phyloP scores from a whole-genome alignment of 345 rosid species.

The Hevea brasiliensis region DNA sequence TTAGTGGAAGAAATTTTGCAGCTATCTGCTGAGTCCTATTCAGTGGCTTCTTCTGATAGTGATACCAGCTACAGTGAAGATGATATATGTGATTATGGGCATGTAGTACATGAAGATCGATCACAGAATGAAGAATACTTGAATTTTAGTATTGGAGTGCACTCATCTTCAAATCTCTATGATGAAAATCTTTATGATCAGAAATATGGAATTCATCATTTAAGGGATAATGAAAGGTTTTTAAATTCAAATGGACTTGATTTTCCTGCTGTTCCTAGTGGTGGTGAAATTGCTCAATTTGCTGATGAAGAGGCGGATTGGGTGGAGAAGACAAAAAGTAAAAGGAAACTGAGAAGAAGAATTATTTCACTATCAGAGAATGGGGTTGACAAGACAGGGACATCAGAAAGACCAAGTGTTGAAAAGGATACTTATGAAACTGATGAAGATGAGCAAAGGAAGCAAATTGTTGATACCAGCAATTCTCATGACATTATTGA shows the following conservation, averaged over 20 bases:
- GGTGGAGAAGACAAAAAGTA: constrained; percentile 51
- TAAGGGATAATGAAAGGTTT: constrained; percentile 36
- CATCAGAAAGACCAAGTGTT: constrained; percentile 40
- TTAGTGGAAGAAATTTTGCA: constrained; percentile 93
- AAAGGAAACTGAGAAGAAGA: constrained; percentile 59
- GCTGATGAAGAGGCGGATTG: constrained; percentile 44
- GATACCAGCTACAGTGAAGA: constrained; percentile 76
- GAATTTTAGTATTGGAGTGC: constrained; percentile 23
- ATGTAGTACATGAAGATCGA: constrained; percentile 40
- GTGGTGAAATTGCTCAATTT: constrained; percentile 39
- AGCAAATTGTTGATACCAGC: constrained; percentile 9
- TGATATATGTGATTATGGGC: constrained; percentile 48
- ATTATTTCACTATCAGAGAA: constrained; percentile 45
- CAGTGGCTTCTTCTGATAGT: constrained; percentile 78
- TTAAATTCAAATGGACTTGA: constrained; percentile 33
- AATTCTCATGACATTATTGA: constrained; percentile 24
- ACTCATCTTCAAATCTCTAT: constrained; percentile 16
- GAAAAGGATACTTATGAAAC: constrained; percentile 32
- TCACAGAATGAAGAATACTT: constrained; percentile 32
- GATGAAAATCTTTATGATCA: constrained; percentile 26
- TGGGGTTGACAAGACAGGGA: constrained; percentile 30
- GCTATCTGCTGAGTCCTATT: constrained; percentile 85
- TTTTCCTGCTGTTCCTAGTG: constrained; percentile 33
- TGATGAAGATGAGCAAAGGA: constrained; percentile 28
- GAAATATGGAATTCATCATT: constrained; percentile 26